Percentiles rank a stretch among this genome's conserved stretches.
These are phyloP conservation scores for Funneliformis mosseae DNA, from an alignment of 192 early-diverging fungal genomes.

Conservation along the genomic window DNA sequence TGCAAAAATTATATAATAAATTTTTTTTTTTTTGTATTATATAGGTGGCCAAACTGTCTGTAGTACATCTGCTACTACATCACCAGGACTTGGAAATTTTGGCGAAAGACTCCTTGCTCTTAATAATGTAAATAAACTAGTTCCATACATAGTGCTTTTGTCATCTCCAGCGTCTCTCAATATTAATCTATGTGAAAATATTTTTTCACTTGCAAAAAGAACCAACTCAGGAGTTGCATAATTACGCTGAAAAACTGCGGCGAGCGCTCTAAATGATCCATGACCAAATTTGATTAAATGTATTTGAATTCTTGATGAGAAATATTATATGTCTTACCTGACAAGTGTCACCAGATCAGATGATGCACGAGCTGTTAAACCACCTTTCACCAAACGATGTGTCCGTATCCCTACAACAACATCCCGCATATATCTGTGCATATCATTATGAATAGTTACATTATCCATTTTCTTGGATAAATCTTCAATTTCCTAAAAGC, in stretches of 20 bases:
- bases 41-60: slow-evolving; percentile 24
- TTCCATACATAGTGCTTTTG: slow-evolving; percentile 32
- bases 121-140: not conserved
- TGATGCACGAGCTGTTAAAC: slow-evolving; percentile 54
- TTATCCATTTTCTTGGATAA: slow-evolving; percentile 44
- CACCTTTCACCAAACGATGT: slow-evolving; percentile 55
- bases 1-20: no score
- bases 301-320: not conserved
- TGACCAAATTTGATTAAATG: not conserved
- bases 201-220: slow-evolving; percentile 57
- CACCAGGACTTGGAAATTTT: not conserved
- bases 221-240: slow-evolving; percentile 59
- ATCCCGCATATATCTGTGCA: slow-evolving; percentile 59
- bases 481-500: slow-evolving; percentile 52
- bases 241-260: slow-evolving; percentile 51
- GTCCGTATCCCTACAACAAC: slow-evolving; percentile 61
- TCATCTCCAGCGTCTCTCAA: slow-evolving; percentile 26
- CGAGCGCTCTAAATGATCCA: slow-evolving; percentile 41
- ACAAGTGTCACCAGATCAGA: slow-evolving; percentile 54
- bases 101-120: not conserved
- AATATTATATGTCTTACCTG: slow-evolving; percentile 39
- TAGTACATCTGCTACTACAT: slow-evolving; percentile 30
- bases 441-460: slow-evolving; percentile 55
- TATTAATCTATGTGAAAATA: slow-evolving; percentile 55
- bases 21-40: not conserved